These are phyloP conservation scores for Paradendryphiella salina DNA, from an alignment of 2,329 filamentous ascomycete genomes.

Conservation along the genomic window DNA sequence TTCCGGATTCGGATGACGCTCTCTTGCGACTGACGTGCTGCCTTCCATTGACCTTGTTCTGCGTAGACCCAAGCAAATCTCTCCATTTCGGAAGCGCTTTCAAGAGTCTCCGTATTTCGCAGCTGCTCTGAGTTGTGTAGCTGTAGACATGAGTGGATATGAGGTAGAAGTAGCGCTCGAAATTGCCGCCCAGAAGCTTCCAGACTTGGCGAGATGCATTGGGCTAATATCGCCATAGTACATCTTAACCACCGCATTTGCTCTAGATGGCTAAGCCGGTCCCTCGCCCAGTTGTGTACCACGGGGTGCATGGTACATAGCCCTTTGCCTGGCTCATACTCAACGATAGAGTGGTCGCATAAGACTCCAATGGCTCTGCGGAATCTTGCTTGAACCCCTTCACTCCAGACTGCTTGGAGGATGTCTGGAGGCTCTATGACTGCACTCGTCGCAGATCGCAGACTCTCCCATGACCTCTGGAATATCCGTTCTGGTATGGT, in stretches of 20 bases:
- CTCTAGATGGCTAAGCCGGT: constrained; percentile 22
- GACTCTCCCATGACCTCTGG: constrained; percentile 11
- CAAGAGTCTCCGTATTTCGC: constrained; percentile 28
- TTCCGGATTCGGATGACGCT: not conserved
- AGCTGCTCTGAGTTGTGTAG: constrained; percentile 17
- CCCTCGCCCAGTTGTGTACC: constrained; percentile 41
- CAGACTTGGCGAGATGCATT: constrained; percentile 29
- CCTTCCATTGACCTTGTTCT: not conserved
- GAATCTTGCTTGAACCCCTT: constrained; percentile 11
- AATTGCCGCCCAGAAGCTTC: constrained; percentile 23
- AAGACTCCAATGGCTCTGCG: constrained; percentile 17
- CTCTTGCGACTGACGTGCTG: not conserved
- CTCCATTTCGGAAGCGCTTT: constrained; percentile 21
- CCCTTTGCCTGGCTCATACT: constrained; percentile 16
- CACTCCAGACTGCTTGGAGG: not conserved
- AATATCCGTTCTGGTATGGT: constrained; percentile 31
- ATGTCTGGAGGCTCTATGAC: not conserved
- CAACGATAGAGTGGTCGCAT: constrained; percentile 31
- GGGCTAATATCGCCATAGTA: constrained; percentile 26
- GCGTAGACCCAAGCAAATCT: constrained; percentile 30
- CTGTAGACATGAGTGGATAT: constrained; percentile 18
- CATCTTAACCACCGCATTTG: constrained; percentile 37
- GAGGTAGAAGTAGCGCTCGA: constrained; percentile 22
- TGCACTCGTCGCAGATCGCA: not conserved
- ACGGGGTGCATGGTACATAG: constrained; percentile 41